Evolutionary conservation across 345 rosid species (phyloP).

Genomic region (Viola odorata): DNA sequence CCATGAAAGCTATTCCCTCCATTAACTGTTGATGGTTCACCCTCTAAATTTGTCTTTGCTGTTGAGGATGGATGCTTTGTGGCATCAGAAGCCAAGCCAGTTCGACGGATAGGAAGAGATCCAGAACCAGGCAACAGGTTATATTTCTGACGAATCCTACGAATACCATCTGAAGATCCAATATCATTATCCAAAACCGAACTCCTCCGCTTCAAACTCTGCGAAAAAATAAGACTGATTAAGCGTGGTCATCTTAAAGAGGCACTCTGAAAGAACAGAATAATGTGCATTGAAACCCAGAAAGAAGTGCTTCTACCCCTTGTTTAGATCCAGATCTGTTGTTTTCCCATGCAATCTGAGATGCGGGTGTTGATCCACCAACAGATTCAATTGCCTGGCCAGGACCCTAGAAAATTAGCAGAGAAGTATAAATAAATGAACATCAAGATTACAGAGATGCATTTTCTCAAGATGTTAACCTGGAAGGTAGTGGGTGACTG

Average conservation of each 20-base stretch:
- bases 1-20: conserved; percentile 31
- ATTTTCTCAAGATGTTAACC: conserved; percentile 35
- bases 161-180: conserved; percentile 74
- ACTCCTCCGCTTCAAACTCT: conserved; percentile 75
- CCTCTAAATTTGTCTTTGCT: conserved; percentile 21
- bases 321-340: conserved; percentile 54
- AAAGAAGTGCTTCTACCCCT: conserved; percentile 28
- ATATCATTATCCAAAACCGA: conserved; percentile 71
- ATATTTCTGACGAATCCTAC: conserved; percentile 86
- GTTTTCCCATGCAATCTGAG: conserved; percentile 26
- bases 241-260: too few species aligned
- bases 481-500: conserved; percentile 38
- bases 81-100: conserved; percentile 26
- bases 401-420: conserved; percentile 35
- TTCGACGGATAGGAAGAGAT: conserved; percentile 19
- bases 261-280: too few species aligned
- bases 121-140: conserved; percentile 46
- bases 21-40: conserved; percentile 34
- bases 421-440: neutral
- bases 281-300: too few species aligned
- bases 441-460: neutral
- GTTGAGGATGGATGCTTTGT: conserved; percentile 24
- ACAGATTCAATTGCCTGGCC: conserved; percentile 23
- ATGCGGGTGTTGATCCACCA: conserved; percentile 37
- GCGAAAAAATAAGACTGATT: conserved; percentile 11